Evolutionary conservation across 2,329 filamentous ascomycete species (phyloP), one percentile per base, ranked within the genome.

Genomic region (Metarhizium album): DNA sequence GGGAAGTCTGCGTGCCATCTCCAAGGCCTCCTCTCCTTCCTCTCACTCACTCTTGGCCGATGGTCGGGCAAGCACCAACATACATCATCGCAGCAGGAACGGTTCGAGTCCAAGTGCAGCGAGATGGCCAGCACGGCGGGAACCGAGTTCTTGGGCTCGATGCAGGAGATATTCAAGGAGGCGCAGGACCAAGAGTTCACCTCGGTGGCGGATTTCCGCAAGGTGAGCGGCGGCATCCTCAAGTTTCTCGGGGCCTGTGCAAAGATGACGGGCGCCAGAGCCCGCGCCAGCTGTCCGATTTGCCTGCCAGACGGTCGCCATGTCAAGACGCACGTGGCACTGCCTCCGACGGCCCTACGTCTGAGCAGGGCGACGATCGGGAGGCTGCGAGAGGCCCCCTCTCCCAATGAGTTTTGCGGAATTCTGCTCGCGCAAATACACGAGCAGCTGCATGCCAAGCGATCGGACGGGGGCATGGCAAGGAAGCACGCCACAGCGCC

Each of bases 101-200:
- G 11, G 14, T 38, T 31, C 33, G 4, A 35, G 14, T 16, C 16
- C 4, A 22, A 6, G n/a, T 18, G 37, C 37, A 22, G 16, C 6
- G 11, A 18, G 20, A 40, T 40, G 37, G 37, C 3, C n/a, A 22
- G 23, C 24, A 11, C 18, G 40, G 16, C 47, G 35, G 33, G 33
- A n/a, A 29, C 33, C 23, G 24, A 59, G 6, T 59, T 62, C 22
- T 47, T 54, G 20, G 37, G 40, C 0, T 59, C 53, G 1, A 29
- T 62, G 4, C 37, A 35, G 7, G 8, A 37, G 0, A 37, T 62
- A 11, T 62, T 62, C n/a, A 16, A 42, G n/a, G 60, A 62, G 48
- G 54, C 55, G 14, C 48, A 46, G 11, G 7, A 22, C 5, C 51
- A 52, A 1, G 45, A 48, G 1, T 55, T 48, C 24, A 40, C 48